Evolutionary conservation across 306 rosid species (phyloP).

Genomic region (Cucumis sativus): DNA sequence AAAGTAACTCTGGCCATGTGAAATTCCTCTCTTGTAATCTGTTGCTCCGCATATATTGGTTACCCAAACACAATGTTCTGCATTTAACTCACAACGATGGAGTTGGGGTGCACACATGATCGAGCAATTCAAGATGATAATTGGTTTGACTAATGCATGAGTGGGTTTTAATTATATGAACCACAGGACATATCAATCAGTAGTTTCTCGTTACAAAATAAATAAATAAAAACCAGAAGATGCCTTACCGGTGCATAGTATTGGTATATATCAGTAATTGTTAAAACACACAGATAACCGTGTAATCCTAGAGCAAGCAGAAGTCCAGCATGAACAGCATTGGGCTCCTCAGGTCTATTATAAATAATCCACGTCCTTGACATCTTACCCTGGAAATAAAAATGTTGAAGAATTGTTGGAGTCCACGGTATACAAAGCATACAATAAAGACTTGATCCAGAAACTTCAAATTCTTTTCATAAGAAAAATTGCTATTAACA

Average conservation of each 20-base stretch:
- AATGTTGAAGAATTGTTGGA: conserved; percentile 11
- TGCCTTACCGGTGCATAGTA: conserved; percentile 53
- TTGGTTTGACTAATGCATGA: conserved; percentile 1
- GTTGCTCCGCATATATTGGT: too few relatives aligned
- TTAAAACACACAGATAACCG: conserved; percentile 67
- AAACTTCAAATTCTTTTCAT: not conserved
- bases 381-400: conserved; percentile 79
- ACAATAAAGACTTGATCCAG: not conserved
- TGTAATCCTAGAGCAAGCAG: conserved; percentile 90
- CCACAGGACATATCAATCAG: conserved; percentile 2
- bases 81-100: too few relatives aligned
- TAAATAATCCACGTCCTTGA: conserved; percentile 88
- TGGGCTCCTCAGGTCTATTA: conserved; percentile 80
- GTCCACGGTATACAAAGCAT: not conserved
- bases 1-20: too few relatives aligned
- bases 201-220: too few relatives aligned
- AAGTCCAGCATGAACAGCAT: conserved; percentile 89
- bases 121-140: not conserved
- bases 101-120: not conserved
- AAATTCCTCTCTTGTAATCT: too few relatives aligned
- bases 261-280: conserved; percentile 76
- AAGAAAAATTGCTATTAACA: not conserved
- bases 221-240: too few relatives aligned
- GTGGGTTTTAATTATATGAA: conserved; percentile 7
- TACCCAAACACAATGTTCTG: too few relatives aligned